Percentiles rank a stretch among this genome's conserved stretches.
phyloP scores from a whole-genome alignment of 2,329 filamentous ascomycete genomes.

The Lecanicillium sp. region DNA sequence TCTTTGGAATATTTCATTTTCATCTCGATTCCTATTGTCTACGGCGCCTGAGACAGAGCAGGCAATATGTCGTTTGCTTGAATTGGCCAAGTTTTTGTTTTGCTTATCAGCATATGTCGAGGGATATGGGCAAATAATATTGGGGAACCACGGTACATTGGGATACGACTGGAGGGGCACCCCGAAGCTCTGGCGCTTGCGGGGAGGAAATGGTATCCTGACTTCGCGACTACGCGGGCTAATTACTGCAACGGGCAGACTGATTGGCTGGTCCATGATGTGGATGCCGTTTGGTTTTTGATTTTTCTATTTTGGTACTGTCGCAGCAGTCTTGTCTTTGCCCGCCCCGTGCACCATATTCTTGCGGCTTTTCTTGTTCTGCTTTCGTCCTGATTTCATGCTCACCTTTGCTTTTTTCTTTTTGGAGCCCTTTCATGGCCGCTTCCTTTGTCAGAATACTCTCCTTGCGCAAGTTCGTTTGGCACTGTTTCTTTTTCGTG shows the following conservation, averaged over 20 bases:
- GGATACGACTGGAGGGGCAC: slow-evolving; percentile 7
- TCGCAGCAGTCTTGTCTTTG: slow-evolving; percentile 24
- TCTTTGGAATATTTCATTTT: slow-evolving; percentile 18
- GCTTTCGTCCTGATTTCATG: slow-evolving; percentile 5
- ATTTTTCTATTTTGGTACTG: slow-evolving; percentile 23
- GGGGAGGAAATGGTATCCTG: slow-evolving; percentile 21
- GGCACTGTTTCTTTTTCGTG: slow-evolving; percentile 24
- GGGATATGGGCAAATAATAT: slow-evolving; percentile 7
- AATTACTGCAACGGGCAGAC: slow-evolving; percentile 34
- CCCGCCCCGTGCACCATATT: slow-evolving; percentile 28
- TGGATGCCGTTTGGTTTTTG: slow-evolving; percentile 33
- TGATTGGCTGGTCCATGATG: slow-evolving; percentile 44
- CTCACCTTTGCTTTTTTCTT: slow-evolving; percentile 4
- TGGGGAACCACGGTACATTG: slow-evolving; percentile 9
- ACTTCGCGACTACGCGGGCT: slow-evolving; percentile 28
- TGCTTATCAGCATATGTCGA: slow-evolving; percentile 8
- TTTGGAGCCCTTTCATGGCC: slow-evolving; percentile 9
- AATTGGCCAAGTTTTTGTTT: slow-evolving; percentile 10
- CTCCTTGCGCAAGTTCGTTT: slow-evolving; percentile 15
- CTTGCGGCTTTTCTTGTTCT: slow-evolving; percentile 7
- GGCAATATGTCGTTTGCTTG: slow-evolving; percentile 11
- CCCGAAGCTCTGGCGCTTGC: slow-evolving; percentile 12
- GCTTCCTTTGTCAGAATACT: slow-evolving; percentile 16
- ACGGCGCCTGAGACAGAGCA: slow-evolving; percentile 28
- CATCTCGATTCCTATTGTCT: slow-evolving; percentile 20